These are phyloP conservation scores for Talaromyces sp. DNA, from an alignment of 2,329 filamentous ascomycete genomes.

Conservation along the genomic window DNA sequence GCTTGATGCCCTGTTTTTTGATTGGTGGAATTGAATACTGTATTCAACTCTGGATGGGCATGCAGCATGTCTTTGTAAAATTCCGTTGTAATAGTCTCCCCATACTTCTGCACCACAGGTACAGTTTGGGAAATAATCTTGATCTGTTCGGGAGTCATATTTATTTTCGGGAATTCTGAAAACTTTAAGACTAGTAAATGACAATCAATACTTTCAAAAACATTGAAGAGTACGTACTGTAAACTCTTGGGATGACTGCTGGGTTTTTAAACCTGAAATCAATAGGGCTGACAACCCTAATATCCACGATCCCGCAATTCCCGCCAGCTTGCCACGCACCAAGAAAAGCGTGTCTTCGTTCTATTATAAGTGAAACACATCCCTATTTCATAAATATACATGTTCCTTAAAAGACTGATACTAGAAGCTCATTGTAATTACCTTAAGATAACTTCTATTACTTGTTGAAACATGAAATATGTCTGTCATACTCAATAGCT, in stretches of 20 bases:
- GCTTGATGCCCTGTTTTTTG: constrained; percentile 65
- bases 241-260: not conserved
- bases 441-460: not conserved
- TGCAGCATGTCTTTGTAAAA: not conserved
- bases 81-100: not conserved
- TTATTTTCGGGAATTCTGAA: not conserved
- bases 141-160: not conserved
- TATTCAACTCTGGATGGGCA: not conserved
- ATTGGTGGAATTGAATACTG: constrained; percentile 67
- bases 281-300: not conserved
- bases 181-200: not conserved
- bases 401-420: not conserved
- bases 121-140: not conserved
- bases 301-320: not conserved
- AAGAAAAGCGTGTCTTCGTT: not conserved
- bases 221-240: not conserved
- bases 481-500: not conserved
- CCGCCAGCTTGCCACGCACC: not conserved
- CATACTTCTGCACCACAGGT: not conserved
- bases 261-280: not conserved
- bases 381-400: not conserved
- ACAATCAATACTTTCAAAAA: not conserved
- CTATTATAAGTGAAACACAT: not conserved
- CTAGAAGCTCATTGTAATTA: not conserved
- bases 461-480: not conserved